Evolutionary conservation across 2,329 filamentous ascomycete genomes (phyloP).

Genomic region (Daldinia sp.): DNA sequence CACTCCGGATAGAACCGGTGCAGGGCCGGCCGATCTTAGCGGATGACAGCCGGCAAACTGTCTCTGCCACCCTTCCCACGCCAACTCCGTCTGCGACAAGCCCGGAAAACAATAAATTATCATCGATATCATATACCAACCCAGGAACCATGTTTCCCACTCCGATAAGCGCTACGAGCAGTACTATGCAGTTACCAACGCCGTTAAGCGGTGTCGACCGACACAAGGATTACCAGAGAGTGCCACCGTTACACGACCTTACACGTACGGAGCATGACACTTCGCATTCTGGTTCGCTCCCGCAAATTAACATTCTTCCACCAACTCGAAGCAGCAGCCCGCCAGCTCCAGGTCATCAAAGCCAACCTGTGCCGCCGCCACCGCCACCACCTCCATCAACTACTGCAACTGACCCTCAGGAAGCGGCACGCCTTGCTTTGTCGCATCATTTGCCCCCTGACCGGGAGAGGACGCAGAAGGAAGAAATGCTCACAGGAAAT

Average conservation of each 20-base stretch:
- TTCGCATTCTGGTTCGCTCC: conserved; percentile 64
- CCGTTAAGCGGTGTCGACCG: conserved; percentile 51
- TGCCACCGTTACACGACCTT: conserved; percentile 71
- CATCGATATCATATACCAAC: conserved; percentile 65
- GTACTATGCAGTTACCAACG: conserved; percentile 51
- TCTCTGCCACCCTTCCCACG: conserved; percentile 70
- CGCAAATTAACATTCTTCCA: conserved; percentile 69
- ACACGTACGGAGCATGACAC: conserved; percentile 68
- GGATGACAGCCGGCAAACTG: conserved; percentile 69
- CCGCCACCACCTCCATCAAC: conserved; percentile 45
- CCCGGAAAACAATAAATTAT: conserved; percentile 72
- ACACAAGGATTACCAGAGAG: conserved; percentile 69
- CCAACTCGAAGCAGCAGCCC: conserved; percentile 64
- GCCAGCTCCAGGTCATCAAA: conserved; percentile 30
- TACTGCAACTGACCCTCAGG: conserved; percentile 61
- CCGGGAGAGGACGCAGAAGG: conserved; percentile 75
- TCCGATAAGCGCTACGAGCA: conserved; percentile 68
- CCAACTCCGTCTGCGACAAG: conserved; percentile 69
- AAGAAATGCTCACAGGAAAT: conserved; percentile 87
- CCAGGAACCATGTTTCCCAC: conserved; percentile 70
- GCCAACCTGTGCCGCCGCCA: conserved; percentile 33
- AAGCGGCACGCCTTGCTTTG: conserved; percentile 70
- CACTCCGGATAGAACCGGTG: conserved; percentile 72
- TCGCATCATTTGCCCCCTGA: conserved; percentile 64
- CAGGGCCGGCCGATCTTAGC: conserved; percentile 67